These are phyloP conservation scores for Quercus rubra DNA, from an alignment of 306 rosid species.

Conservation along the genomic window DNA sequence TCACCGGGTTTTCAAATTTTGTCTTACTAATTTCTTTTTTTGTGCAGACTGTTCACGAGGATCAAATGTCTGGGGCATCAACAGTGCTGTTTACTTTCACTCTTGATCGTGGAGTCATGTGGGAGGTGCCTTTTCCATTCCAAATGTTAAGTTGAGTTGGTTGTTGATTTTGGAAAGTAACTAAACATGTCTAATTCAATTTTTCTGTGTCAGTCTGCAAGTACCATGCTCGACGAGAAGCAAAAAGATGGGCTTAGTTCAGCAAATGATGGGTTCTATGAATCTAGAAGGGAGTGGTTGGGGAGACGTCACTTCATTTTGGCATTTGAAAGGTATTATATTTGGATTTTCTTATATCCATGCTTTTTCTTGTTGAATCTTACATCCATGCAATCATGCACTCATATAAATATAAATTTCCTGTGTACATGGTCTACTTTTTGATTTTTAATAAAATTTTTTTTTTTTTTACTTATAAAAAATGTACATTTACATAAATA, in stretches of 20 bases:
- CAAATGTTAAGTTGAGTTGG: slow-evolving; percentile 12
- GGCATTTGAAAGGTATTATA: slow-evolving; percentile 80
- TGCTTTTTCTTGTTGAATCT: slow-evolving; percentile 7
- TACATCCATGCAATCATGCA: background rate
- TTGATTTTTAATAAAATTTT: too few relatives aligned
- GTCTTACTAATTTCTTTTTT: slow-evolving; percentile 27
- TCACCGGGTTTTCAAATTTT: slow-evolving; percentile 5
- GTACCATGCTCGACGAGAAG: slow-evolving; percentile 76
- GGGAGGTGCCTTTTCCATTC: slow-evolving; percentile 68
- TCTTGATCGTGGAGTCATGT: slow-evolving; percentile 91
- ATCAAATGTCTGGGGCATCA: slow-evolving; percentile 86
- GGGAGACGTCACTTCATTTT: slow-evolving; percentile 87
- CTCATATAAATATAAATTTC: background rate
- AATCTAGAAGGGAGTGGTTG: slow-evolving; percentile 95
- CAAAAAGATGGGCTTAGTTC: slow-evolving; percentile 84
- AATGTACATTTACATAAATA: background rate
- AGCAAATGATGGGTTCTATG: slow-evolving; percentile 88
- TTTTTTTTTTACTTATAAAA: too few relatives aligned
- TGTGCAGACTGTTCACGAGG: slow-evolving; percentile 84
- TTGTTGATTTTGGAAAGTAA: slow-evolving; percentile 2
- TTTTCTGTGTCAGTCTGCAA: slow-evolving; percentile 55
- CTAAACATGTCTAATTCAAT: slow-evolving; percentile 12
- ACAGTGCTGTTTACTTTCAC: slow-evolving; percentile 85
- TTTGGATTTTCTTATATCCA: background rate
- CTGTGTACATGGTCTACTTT: too few relatives aligned